Base-by-base conservation (phyloP, 345 rosid genomes). In the sweet orange (Citrus sinensis) region DNA sequence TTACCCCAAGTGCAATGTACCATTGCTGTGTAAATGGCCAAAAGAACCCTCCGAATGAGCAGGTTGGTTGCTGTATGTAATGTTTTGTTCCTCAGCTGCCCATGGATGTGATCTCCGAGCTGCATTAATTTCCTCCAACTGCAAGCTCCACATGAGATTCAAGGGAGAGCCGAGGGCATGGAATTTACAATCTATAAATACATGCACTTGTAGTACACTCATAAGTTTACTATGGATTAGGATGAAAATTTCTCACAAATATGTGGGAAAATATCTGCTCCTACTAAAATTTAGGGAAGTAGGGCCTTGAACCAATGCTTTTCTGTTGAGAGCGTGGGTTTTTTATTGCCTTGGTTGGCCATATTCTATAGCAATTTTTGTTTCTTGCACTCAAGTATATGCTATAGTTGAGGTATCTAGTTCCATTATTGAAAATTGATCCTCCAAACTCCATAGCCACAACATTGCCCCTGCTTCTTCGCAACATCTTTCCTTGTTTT, bases 91-190 rank as follows among this genome's bases (percentile, higher is more conserved):
- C 7, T 72, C 77, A 37, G 65, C 60, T 67, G 75, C 78, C 79
- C 74, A 74, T 46, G 51, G 13, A 3, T 46, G 17, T 61, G 81
- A 30, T 65, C 67, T 30, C 27, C 49, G 49, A 22, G 70, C 73
- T 37, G 35, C 32, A 14, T 71, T 64, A 7, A 61, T 64, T 35
- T 82, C 82, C 71, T 80, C 84, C 74, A 78, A 37, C 86, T 85
- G 51, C 51, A 46, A 46, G 17, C 51, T 3, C 51, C 51, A 46
- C 51, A 46, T 46, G 17, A 46, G 13, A 46, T 46, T 46, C 14
- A 11, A 46, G 4, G 51, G 51, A 42, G 51, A 46, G 17, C 5
- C 51, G 51, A 46, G 17, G 51, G 51, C 51, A 46, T 46, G 51
- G 51, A 42, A 46, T 46, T 46, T 46, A 46, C 51, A 46, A 13